Percentiles rank a stretch among this genome's conserved stretches.
Evolutionary conservation across 129 eudicot genomes (phyloP).

Genomic region (Centella asiatica): DNA sequence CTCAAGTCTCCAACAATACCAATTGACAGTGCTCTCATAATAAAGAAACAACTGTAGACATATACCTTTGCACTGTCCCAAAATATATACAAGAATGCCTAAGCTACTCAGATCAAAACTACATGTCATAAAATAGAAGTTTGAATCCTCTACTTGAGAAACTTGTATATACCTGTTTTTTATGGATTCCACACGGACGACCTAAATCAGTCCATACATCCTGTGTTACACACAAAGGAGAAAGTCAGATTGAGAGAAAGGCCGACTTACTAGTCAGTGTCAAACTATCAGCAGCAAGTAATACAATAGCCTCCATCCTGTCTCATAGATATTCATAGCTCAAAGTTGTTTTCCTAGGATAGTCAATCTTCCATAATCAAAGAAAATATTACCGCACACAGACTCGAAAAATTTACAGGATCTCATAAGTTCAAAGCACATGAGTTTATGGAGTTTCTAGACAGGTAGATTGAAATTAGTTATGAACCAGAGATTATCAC

Average conservation of each 20-base stretch:
- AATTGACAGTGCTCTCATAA: not conserved
- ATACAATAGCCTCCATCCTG: too few relatives aligned
- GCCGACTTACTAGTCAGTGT: not conserved
- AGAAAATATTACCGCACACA: too few relatives aligned
- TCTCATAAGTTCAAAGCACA: too few relatives aligned
- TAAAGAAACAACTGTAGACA: not conserved
- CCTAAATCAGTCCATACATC: slow-evolving; percentile 91
- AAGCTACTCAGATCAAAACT: slow-evolving; percentile 1
- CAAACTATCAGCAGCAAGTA: too few relatives aligned
- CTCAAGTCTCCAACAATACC: not conserved
- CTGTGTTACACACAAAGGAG: slow-evolving; percentile 23
- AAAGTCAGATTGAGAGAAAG: too few relatives aligned
- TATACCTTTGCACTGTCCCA: not conserved
- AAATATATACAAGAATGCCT: not conserved
- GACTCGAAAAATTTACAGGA: too few relatives aligned
- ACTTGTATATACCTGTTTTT: slow-evolving; percentile 58
- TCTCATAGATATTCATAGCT: too few relatives aligned
- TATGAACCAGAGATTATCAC: too few relatives aligned
- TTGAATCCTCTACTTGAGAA: not conserved
- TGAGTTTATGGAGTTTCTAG: too few relatives aligned
- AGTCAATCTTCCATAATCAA: too few relatives aligned
- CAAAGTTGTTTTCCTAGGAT: too few relatives aligned
- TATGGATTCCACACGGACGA: slow-evolving; percentile 81
- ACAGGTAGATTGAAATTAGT: too few relatives aligned
- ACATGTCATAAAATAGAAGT: not conserved